Conservation (phyloP, 129 eudicot genomes). For the Arctium lappa region DNA sequence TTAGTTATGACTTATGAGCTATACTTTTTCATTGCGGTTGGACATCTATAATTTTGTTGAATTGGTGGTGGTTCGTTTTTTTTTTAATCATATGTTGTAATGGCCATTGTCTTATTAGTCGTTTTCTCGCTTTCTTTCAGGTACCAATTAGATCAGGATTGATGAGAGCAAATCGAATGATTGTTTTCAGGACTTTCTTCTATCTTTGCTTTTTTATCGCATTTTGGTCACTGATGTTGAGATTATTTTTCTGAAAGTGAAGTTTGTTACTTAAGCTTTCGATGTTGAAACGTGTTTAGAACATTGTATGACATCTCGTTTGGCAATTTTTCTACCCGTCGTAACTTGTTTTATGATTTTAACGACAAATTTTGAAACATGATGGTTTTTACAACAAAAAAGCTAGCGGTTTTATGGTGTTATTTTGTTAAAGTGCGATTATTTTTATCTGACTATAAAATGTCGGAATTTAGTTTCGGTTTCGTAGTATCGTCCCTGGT, state of each 20-base stretch:
- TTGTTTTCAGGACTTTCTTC: neutral
- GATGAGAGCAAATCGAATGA: neutral
- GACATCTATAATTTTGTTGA: no score
- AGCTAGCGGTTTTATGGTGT: no score
- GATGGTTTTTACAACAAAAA: neutral
- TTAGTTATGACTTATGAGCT: no score
- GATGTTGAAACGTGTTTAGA: neutral
- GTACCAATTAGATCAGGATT: neutral
- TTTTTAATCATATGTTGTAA: neutral
- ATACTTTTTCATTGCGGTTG: no score
- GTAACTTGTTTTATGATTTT: neutral
- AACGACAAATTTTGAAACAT: neutral
- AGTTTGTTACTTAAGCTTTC: neutral
- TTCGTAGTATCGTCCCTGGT: no score
- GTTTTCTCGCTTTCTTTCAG: slow-evolving; percentile 5
- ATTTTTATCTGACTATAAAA: no score
- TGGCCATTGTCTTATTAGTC: neutral
- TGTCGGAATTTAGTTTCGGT: no score
- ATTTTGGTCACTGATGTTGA: neutral
- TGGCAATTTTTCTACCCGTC: no score
- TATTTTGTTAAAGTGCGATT: no score
- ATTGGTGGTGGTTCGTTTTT: no score
- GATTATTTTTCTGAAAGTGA: neutral
- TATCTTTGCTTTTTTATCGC: neutral
- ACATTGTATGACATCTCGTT: neutral